Base-by-base conservation (phyloP, 2,329 filamentous ascomycete genomes). In the Colletotrichum navitas region DNA sequence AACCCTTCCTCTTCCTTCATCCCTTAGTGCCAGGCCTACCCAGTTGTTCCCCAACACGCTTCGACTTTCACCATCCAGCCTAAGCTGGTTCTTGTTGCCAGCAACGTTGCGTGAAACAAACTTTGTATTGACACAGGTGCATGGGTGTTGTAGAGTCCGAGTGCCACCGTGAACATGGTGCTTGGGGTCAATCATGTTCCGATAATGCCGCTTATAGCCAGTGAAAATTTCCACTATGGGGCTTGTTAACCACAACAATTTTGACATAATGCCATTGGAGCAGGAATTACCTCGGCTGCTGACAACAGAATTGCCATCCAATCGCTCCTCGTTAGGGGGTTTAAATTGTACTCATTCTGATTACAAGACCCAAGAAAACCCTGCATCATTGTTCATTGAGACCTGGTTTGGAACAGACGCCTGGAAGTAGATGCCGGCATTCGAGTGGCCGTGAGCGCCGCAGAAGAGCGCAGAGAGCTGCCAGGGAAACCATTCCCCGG, bases 401-500 rank as follows among this genome's bases (percentile, higher is more conserved):
- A 41, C 12, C 2, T 41, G 3, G 39, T 14, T 41, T 16, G 41
- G 3, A 43, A 18, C 14, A 43, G 16, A 18, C 2, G 1, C 41
- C 18, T 75, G 1, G 4, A 89, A 88, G 26, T 78, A 83, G 43
- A 92, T 91, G 4, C 87, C 87, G 79, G 79, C 84, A 75, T 86
- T 81, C 0, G 80, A 72, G 0, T 78, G 73, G 2, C 87, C 88
- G 74, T 90, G 89, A 0, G 85, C 87, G 4, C 88, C 88, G 65
- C 87, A 83, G 16, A 86, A 84, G 0, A 89, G 76, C 0, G 86
- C 83, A 16, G 81, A 84, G 0, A 87, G 78, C 71, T 88, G 87
- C 0, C 81, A 81, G 0, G 88, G 87, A 82, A 83, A 90, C 88
- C 88, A 90, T 41, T 85, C 75, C 32, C 8, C 5, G 5, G 5